Evolutionary conservation across 2,329 filamentous ascomycete species (phyloP).

Genomic region (Trichoderma sp.): DNA sequence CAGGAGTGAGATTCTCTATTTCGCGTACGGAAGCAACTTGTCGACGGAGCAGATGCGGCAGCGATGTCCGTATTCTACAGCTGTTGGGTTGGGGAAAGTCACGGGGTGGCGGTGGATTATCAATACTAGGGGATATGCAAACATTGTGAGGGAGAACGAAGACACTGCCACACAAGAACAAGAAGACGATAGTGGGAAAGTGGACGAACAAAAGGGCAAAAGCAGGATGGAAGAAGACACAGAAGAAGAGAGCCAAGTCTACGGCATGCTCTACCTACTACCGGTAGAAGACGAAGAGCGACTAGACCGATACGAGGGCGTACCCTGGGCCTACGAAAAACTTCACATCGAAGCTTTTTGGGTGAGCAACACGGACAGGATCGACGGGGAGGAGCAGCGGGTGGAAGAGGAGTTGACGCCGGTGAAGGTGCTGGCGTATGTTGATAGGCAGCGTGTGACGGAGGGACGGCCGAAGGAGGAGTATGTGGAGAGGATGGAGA

Average conservation of each 20-base stretch:
- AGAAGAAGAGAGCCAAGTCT: constrained; percentile 42
- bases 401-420: constrained; percentile 7
- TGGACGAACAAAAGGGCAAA: background rate
- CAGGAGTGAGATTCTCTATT: constrained; percentile 51
- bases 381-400: constrained; percentile 13
- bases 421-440: constrained; percentile 54
- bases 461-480: constrained; percentile 49
- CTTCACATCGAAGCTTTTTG: constrained; percentile 32
- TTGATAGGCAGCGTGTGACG: constrained; percentile 45
- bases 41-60: constrained; percentile 61
- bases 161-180: background rate
- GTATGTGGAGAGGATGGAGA: constrained; percentile 63
- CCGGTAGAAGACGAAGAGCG: constrained; percentile 46
- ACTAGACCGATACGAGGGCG: constrained; percentile 60
- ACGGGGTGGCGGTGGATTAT: constrained; percentile 62
- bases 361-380: constrained; percentile 20
- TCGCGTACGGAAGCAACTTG: constrained; percentile 70
- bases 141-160: constrained; percentile 45
- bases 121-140: constrained; percentile 65
- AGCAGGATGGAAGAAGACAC: constrained; percentile 5
- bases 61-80: constrained; percentile 58
- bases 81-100: constrained; percentile 57
- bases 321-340: constrained; percentile 61
- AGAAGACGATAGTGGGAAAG: background rate
- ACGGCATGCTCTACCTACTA: constrained; percentile 56